Evolutionary conservation across 345 rosid genomes (phyloP), one percentile per base, ranked within the genome.

Genomic region (Salix udensis): DNA sequence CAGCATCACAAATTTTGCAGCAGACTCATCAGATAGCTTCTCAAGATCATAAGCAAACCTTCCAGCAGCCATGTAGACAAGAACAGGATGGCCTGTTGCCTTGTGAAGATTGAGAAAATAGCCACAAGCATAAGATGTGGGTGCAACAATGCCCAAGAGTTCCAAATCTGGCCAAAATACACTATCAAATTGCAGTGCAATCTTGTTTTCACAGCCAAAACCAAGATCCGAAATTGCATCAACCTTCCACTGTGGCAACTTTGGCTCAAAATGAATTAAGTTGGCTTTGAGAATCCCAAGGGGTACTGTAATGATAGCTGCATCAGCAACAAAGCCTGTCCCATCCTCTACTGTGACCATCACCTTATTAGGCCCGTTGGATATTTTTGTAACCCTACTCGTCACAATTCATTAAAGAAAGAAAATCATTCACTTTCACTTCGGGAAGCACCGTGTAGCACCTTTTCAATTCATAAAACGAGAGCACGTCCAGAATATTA

Each of bases 81-180:
- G 98, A 50, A 91, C 91, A 15, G 92, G 95, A 79, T 91, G 87
- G 28, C 95, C 95, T 2, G 95, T 93, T 37, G 97, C 95, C 78
- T 93, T 93, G 82, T 93, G 92, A 72, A 90, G 93, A 82, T 91
- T 93, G 74, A 91, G 91, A 78, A 93, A 91, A 81, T 93, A 93
- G 77, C 98, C 97, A 74, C 98, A 93, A 0, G 92, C 82, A 74
- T 91, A 79, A 67, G 98, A 91, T 74, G 87, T 80, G 15, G 92
- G 85, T 2, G 97, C 98, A 37, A 90, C 97, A 79, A 83, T 82
- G 62, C 97, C 98, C 14, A 93, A 58, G 60, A 91, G 79, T 80
- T 93, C 98, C 65, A 93, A 92, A 31, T 93, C 88, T 28, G 94
- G 97, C 98, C 97, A 93, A 83, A 93, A 93, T 70, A 87, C 92